Evolutionary conservation across 176 grass and related monocot species (phyloP).

Genomic region (Eremochloa ophiuroides): DNA sequence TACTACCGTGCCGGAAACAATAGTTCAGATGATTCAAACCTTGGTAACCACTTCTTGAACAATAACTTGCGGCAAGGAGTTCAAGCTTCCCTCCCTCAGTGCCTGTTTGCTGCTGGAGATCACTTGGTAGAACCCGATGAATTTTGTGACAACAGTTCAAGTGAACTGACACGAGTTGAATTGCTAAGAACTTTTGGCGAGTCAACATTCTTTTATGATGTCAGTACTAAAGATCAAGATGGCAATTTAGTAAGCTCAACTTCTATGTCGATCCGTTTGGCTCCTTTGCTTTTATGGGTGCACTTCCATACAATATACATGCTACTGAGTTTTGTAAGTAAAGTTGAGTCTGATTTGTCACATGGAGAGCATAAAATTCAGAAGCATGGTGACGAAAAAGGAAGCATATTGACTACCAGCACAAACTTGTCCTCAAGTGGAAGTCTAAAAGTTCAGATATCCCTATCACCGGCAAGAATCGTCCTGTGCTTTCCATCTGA

Average conservation of each 20-base stretch:
- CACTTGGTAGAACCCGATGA: conserved; percentile 30
- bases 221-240: conserved; percentile 59
- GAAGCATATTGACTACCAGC: conserved; percentile 18
- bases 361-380: conserved; percentile 32
- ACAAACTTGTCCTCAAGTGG: conserved; percentile 27
- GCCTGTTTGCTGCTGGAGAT: conserved; percentile 38
- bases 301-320: conserved; percentile 78
- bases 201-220: conserved; percentile 54
- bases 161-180: conserved; percentile 57
- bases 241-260: conserved; percentile 45
- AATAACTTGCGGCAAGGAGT: conserved; percentile 62
- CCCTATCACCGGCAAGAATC: conserved; percentile 55
- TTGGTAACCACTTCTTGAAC: conserved; percentile 52
- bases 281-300: conserved; percentile 77
- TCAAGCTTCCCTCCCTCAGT: conserved; percentile 70
- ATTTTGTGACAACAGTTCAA: conserved; percentile 28
- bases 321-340: conserved; percentile 58
- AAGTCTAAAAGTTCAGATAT: conserved; percentile 58
- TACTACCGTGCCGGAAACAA: conserved; percentile 44
- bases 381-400: conserved; percentile 28
- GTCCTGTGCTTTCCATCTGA: conserved; percentile 78
- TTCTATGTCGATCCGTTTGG: conserved; percentile 57
- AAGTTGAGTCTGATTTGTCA: conserved; percentile 40
- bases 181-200: conserved; percentile 76
- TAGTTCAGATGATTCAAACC: conserved; percentile 22